These are phyloP conservation scores for Galeopsis tetrahit DNA, from an alignment of 257 asterid genomes.

Conservation along the genomic window DNA sequence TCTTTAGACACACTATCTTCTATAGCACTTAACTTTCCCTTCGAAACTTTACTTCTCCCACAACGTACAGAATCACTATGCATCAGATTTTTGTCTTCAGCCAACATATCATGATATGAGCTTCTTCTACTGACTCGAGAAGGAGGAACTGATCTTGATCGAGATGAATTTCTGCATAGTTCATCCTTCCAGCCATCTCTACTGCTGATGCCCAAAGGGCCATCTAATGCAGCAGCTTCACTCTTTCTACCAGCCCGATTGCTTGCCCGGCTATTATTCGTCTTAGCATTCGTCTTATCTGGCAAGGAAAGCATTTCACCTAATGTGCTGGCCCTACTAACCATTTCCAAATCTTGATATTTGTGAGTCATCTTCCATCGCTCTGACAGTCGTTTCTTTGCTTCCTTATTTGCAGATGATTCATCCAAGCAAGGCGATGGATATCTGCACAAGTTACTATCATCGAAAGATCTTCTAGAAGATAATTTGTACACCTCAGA, in stretches of 20 bases:
- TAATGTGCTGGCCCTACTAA: slow-evolving; percentile 62
- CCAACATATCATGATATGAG: slow-evolving; percentile 42
- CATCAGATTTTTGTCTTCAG: slow-evolving; percentile 37
- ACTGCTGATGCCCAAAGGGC: slow-evolving; percentile 71
- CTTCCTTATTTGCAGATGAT: slow-evolving; percentile 72
- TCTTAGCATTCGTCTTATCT: slow-evolving; percentile 50
- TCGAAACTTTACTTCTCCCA: slow-evolving; percentile 49
- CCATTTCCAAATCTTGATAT: slow-evolving; percentile 60
- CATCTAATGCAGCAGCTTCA: slow-evolving; percentile 40
- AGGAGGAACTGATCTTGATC: slow-evolving; percentile 66
- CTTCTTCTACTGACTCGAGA: slow-evolving; percentile 48
- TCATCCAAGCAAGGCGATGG: slow-evolving; percentile 50
- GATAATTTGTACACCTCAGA: slow-evolving; percentile 47
- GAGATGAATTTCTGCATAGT: slow-evolving; percentile 47
- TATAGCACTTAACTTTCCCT: slow-evolving; percentile 43
- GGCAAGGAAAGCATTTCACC: slow-evolving; percentile 84
- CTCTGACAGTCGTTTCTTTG: slow-evolving; percentile 78
- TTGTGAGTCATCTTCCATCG: slow-evolving; percentile 80
- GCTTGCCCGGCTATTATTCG: slow-evolving; percentile 34
- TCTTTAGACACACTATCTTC: slow-evolving; percentile 44
- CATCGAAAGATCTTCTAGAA: slow-evolving; percentile 52
- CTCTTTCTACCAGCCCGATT: slow-evolving; percentile 37
- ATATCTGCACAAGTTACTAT: slow-evolving; percentile 41
- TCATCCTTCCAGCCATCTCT: slow-evolving; percentile 84
- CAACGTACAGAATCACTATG: slow-evolving; percentile 37